Evolutionary conservation across 78 protist genomes (phyloP).

Genomic region (Cavenderia fasciculata): DNA sequence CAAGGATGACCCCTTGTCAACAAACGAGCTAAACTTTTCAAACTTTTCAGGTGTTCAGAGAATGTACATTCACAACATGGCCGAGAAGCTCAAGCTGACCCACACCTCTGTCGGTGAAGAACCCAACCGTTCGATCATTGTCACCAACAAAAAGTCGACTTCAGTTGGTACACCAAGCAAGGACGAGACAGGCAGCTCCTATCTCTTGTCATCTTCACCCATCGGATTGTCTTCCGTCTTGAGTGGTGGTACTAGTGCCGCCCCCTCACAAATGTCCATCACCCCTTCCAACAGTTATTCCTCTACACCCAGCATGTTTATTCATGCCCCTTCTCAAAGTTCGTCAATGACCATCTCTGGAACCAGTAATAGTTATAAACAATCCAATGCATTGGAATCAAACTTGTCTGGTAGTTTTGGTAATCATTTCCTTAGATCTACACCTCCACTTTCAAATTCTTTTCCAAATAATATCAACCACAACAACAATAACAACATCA

Average conservation of each 20-base stretch:
- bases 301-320: constrained; percentile 11
- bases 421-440: not conserved
- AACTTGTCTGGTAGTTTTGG: not conserved
- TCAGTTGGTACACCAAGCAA: constrained; percentile 9
- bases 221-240: no score
- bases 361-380: no score
- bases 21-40: constrained; percentile 42
- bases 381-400: no score
- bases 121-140: constrained; percentile 52
- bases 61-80: constrained; percentile 82
- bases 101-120: constrained; percentile 79
- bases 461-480: not conserved
- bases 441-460: not conserved
- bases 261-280: not conserved
- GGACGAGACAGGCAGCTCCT: not conserved
- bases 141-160: constrained; percentile 24
- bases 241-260: not conserved
- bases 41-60: constrained; percentile 72
- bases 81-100: constrained; percentile 63
- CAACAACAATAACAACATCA: not conserved
- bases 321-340: no score
- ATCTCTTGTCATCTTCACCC: constrained; percentile 5
- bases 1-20: constrained; percentile 32
- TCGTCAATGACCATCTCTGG: no score
- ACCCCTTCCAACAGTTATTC: constrained; percentile 22